Evolutionary conservation across 1,284 basidiomycete species (phyloP).

Genomic region (Ustilago curta): DNA sequence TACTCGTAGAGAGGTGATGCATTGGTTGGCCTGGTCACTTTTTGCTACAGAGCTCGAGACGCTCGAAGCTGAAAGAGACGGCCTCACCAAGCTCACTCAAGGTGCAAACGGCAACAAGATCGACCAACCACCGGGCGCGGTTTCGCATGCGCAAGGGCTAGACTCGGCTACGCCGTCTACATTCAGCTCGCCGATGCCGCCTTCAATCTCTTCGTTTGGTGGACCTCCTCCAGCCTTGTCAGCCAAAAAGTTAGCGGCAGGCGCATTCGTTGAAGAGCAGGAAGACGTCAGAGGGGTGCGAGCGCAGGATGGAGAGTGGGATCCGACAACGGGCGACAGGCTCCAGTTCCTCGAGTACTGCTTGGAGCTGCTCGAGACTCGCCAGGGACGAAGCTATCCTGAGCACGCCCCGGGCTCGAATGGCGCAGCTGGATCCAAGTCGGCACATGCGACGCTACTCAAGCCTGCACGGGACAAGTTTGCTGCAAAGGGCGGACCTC

Average conservation of each 20-base stretch:
- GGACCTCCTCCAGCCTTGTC: conserved; percentile 13
- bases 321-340: conserved; percentile 44
- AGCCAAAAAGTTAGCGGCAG: not conserved
- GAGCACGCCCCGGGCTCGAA: conserved; percentile 14
- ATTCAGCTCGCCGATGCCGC: conserved; percentile 39
- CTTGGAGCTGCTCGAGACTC: conserved; percentile 59
- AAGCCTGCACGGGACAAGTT: conserved; percentile 8
- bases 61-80: conserved; percentile 48
- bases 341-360: conserved; percentile 59
- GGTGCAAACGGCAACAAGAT: not conserved
- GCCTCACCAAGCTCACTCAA: not conserved
- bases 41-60: conserved; percentile 56
- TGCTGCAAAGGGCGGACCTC: conserved; percentile 10
- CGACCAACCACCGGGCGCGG: not conserved
- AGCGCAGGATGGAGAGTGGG: conserved; percentile 45
- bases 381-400: conserved; percentile 59
- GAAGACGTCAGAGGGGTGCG: conserved; percentile 39
- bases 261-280: conserved; percentile 21
- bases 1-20: conserved; percentile 56
- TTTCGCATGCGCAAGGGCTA: not conserved
- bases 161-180: conserved; percentile 30
- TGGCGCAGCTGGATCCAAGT: not conserved
- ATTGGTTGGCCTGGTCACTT: conserved; percentile 67
- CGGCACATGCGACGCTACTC: conserved; percentile 9
- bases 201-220: conserved; percentile 13